These are phyloP conservation scores for Colletotrichum agaves DNA, from an alignment of 2,329 filamentous ascomycete genomes.

Conservation along the genomic window DNA sequence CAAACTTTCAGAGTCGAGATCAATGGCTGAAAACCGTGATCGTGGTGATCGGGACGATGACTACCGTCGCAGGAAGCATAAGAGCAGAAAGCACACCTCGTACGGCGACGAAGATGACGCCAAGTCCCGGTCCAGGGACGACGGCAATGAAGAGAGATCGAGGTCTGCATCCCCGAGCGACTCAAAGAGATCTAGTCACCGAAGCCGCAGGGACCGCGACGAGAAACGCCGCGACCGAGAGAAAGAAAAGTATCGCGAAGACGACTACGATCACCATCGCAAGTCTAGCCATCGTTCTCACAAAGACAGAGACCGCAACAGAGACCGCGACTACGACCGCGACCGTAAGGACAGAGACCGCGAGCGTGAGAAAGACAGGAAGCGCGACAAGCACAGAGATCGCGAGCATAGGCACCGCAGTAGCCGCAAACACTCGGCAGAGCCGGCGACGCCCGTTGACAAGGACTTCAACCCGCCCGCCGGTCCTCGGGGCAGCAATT, in stretches of 20 bases:
- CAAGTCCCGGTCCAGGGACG: conserved; percentile 46
- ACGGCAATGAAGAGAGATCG: conserved; percentile 64
- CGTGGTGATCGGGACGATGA: conserved; percentile 58
- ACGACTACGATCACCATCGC: conserved; percentile 57
- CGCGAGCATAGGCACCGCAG: conserved; percentile 51
- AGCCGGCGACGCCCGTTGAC: conserved; percentile 49
- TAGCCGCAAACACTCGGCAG: conserved; percentile 44
- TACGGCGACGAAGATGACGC: conserved; percentile 59
- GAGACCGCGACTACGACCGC: conserved; percentile 49
- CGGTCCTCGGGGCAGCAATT: conserved; percentile 47
- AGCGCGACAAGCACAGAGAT: conserved; percentile 53
- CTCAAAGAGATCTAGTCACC: conserved; percentile 66
- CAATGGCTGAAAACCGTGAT: conserved; percentile 49
- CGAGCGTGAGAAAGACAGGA: conserved; percentile 47
- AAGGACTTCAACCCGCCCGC: conserved; percentile 55
- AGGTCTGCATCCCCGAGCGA: conserved; percentile 73
- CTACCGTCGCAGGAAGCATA: conserved; percentile 63
- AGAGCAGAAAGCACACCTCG: conserved; percentile 52
- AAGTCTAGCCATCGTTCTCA: conserved; percentile 55
- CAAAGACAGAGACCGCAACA: conserved; percentile 55
- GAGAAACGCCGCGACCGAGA: conserved; percentile 55
- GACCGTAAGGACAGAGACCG: conserved; percentile 52
- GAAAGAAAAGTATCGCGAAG: conserved; percentile 57
- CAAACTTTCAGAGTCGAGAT: conserved; percentile 64
- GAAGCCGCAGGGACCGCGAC: conserved; percentile 68